Conservation (phyloP, 495 filamentous ascomycete genomes). For the Aspergillus mulundensis region DNA sequence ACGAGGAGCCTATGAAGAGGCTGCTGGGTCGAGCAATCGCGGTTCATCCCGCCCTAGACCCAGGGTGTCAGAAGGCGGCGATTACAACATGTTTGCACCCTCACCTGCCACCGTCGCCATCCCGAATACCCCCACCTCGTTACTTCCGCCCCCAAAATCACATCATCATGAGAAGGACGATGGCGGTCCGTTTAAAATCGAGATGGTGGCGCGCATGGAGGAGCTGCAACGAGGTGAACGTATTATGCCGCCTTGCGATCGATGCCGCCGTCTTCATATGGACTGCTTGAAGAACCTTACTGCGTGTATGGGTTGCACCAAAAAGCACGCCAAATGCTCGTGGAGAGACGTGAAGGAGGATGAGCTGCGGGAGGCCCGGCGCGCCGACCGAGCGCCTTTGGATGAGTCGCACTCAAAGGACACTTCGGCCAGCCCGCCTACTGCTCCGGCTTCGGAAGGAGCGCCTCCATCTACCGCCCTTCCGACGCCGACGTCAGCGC, state of each 20-base stretch:
- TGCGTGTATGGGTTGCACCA: constrained; percentile 81
- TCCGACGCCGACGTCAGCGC: constrained; percentile 3
- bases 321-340: constrained; percentile 80
- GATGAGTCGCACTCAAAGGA: constrained; percentile 22
- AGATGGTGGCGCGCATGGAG: constrained; percentile 74
- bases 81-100: constrained; percentile 36
- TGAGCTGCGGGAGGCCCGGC: constrained; percentile 49
- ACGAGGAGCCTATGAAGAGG: constrained; percentile 35
- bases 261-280: constrained; percentile 74
- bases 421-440: not conserved
- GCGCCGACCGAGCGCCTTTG: constrained; percentile 16
- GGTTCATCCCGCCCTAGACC: constrained; percentile 32
- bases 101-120: constrained; percentile 47
- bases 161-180: constrained; percentile 52
- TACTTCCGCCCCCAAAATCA: constrained; percentile 47
- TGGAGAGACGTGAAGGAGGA: constrained; percentile 74
- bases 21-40: constrained; percentile 22
- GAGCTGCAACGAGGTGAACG: constrained; percentile 65
- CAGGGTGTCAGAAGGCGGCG: constrained; percentile 34
- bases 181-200: constrained; percentile 56
- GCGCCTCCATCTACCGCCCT: constrained; percentile 14
- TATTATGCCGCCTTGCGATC: constrained; percentile 75
- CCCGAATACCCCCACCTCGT: constrained; percentile 47
- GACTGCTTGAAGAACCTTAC: constrained; percentile 81
- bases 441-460: constrained; percentile 4